phyloP scores from a whole-genome alignment of 768 basidiomycete species.

The Strobilomyces echinocephalus region DNA sequence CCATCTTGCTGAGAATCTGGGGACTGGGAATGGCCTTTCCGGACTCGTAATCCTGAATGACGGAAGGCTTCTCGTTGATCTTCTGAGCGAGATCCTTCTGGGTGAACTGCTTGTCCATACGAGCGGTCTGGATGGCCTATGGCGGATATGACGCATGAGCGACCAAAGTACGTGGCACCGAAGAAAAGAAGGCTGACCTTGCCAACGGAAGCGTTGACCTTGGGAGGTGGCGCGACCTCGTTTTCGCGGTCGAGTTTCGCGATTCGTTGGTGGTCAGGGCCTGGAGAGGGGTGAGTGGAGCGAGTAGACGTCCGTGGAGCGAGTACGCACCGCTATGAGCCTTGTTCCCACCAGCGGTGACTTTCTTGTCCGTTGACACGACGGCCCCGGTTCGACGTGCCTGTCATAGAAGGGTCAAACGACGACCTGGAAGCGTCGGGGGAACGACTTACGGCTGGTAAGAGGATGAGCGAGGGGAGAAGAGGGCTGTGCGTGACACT shows the following conservation, averaged over 20 bases:
- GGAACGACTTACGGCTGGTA: conserved; percentile 48
- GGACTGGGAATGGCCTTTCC: conserved; percentile 83
- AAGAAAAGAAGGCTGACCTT: conserved; percentile 42
- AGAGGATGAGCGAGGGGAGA: conserved; percentile 12
- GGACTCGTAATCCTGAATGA: conserved; percentile 86
- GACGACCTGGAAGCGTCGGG: not conserved
- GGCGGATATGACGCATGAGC: conserved; percentile 7
- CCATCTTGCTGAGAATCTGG: conserved; percentile 85
- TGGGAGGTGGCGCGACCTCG: conserved; percentile 88
- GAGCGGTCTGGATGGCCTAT: conserved; percentile 78
- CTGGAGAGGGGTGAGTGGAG: conserved; percentile 33
- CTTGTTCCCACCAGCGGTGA: conserved; percentile 67
- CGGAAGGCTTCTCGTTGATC: conserved; percentile 88
- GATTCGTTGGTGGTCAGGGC: conserved; percentile 89
- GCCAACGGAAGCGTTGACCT: conserved; percentile 67
- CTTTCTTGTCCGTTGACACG: conserved; percentile 80
- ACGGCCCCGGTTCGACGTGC: conserved; percentile 74
- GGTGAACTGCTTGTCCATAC: conserved; percentile 71
- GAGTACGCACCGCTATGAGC: conserved; percentile 56
- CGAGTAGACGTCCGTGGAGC: not conserved
- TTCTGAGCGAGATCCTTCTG: conserved; percentile 93
- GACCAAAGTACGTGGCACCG: not conserved
- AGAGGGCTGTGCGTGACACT: conserved; percentile 1
- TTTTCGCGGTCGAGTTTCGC: conserved; percentile 94
- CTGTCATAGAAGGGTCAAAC: conserved; percentile 31